These are phyloP conservation scores for Cytospora piceae DNA, from an alignment of 2,329 filamentous ascomycete genomes.

Conservation along the genomic window DNA sequence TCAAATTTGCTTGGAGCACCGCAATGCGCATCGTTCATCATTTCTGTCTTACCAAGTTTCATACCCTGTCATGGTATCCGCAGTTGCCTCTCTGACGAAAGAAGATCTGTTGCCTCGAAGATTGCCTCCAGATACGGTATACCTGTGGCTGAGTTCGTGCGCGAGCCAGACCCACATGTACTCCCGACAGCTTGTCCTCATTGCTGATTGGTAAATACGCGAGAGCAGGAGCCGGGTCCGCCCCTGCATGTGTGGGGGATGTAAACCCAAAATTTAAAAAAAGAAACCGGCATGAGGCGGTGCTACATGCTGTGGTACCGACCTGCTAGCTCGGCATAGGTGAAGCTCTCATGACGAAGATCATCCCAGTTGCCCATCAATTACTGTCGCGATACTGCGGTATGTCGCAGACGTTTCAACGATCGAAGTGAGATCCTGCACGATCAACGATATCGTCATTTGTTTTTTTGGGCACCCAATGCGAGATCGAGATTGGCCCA, in stretches of 20 bases:
- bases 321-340: neutral
- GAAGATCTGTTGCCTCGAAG: constrained; percentile 29
- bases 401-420: neutral
- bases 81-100: constrained; percentile 19
- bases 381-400: neutral
- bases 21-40: constrained; percentile 8
- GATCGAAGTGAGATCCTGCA: neutral
- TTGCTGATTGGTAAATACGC: constrained; percentile 27
- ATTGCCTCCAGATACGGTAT: constrained; percentile 29
- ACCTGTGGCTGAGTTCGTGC: constrained; percentile 29
- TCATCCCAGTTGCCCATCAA: neutral
- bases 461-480: neutral
- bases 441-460: neutral
- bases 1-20: neutral
- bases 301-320: constrained; percentile 23
- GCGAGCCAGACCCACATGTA: constrained; percentile 12
- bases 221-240: constrained; percentile 19
- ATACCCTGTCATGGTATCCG: constrained; percentile 15
- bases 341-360: neutral
- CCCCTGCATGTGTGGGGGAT: constrained; percentile 18
- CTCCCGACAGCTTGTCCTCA: constrained; percentile 18
- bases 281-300: constrained; percentile 31
- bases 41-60: constrained; percentile 16
- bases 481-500: neutral
- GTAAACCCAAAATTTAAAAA: constrained; percentile 31